Base-by-base conservation (phyloP, 2,329 filamentous ascomycete genomes). In the Fusarium albidum region DNA sequence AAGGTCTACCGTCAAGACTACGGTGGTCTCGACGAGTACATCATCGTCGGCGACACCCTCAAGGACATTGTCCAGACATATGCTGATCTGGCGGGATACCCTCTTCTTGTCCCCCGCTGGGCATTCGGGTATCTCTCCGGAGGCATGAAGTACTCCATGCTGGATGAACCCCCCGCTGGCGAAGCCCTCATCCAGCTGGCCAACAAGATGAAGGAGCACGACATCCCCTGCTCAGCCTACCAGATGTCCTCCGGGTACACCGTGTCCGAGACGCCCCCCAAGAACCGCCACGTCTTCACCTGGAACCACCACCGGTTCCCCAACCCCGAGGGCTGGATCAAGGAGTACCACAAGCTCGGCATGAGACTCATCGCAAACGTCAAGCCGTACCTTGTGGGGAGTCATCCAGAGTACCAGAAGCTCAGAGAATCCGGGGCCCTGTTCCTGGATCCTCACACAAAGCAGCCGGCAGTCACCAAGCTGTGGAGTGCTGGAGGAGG, bases 231-330 rank as follows among this genome's bases (percentile, higher is more conserved):
- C 63, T 89, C 86, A 0, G 87, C 83, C 0, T 87, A 89, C 67
- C 87, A 90, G 66, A 87, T 90, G 86, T 87, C 83, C 18, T 89
- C 85, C 0, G 88, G 88, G 0, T 91, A 91, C 67, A 90, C 87
- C 0, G 82, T 91, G 4, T 81, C 87, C 1, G 85, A 89, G 62
- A 77, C 75, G 0, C 82, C 84, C 49, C 88, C 88, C 2, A 89
- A 89, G 71, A 89, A 87, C 0, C 77, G 88, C 49, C 90, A 89
- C 54, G 87, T 90, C 4, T 88, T 73, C 29, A 74, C 85, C 0
- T 92, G 89, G 88, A 91, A 91, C 61, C 73, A 73, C 5, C 82
- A 89, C 64, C 81, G 88, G 0, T 91, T 91, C 66, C 87, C 88
- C 0, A 80, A 90, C 46, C 88, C 88, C 0, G 79, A 86, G 48